These are phyloP conservation scores for Penicillium canescens DNA, from an alignment of 495 filamentous ascomycete genomes.

Conservation along the genomic window DNA sequence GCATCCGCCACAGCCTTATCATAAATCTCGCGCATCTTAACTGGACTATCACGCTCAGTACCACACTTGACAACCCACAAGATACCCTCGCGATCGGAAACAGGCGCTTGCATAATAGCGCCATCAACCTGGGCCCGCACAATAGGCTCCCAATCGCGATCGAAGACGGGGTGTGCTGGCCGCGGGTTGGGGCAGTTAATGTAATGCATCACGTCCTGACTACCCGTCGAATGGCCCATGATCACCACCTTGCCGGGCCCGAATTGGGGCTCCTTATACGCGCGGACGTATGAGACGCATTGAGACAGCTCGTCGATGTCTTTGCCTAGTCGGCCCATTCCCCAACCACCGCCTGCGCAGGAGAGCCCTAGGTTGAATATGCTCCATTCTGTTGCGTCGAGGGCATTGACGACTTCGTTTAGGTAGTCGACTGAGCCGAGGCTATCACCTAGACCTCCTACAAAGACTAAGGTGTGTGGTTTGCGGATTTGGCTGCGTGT, in stretches of 20 bases:
- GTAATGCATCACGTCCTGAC: slow-evolving; percentile 83
- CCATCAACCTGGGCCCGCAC: slow-evolving; percentile 59
- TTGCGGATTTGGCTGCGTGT: slow-evolving; percentile 23
- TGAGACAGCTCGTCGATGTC: slow-evolving; percentile 70
- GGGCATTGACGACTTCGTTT: slow-evolving; percentile 38
- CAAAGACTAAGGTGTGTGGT: slow-evolving; percentile 29
- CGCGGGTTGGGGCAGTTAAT: slow-evolving; percentile 42
- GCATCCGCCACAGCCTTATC: slow-evolving; percentile 28
- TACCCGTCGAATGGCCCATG: slow-evolving; percentile 83
- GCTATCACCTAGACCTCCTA: slow-evolving; percentile 62
- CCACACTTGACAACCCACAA: slow-evolving; percentile 35
- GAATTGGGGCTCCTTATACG: slow-evolving; percentile 28
- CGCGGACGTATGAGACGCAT: slow-evolving; percentile 64
- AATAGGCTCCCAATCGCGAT: slow-evolving; percentile 27
- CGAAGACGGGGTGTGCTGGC: slow-evolving; percentile 31
- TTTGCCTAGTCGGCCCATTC: slow-evolving; percentile 58
- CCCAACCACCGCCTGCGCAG: slow-evolving; percentile 70
- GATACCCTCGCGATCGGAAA: slow-evolving; percentile 76
- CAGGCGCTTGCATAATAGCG: slow-evolving; percentile 79
- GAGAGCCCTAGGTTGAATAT: slow-evolving; percentile 59
- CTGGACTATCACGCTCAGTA: slow-evolving; percentile 30
- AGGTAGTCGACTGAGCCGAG: slow-evolving; percentile 63
- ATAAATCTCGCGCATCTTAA: slow-evolving; percentile 28
- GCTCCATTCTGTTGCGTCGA: slow-evolving; percentile 56
- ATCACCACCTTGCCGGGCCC: slow-evolving; percentile 27